phyloP scores from a whole-genome alignment of 139 green algal species.

The Picochlorum sp. region DNA sequence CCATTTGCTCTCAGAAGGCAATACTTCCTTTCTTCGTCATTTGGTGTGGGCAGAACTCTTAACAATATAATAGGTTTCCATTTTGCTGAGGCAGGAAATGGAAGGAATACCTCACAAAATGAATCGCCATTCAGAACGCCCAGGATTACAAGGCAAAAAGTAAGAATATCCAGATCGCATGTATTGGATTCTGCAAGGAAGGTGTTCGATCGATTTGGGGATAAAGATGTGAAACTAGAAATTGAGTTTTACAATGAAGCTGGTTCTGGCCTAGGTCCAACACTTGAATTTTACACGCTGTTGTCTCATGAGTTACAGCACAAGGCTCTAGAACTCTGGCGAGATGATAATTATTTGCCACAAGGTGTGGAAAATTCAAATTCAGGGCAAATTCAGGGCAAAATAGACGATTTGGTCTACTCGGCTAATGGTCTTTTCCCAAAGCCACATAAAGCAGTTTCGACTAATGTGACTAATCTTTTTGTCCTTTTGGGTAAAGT shows the following conservation, averaged over 20 bases:
- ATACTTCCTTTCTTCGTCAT: slow-evolving; percentile 84
- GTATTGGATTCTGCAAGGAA: slow-evolving; percentile 81
- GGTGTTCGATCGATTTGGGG: slow-evolving; percentile 36
- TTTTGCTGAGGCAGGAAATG: too few relatives aligned
- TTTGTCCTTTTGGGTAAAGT: slow-evolving; percentile 81
- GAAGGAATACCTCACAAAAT: slow-evolving; percentile 23
- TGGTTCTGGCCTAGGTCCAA: slow-evolving; percentile 89
- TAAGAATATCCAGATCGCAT: slow-evolving; percentile 64
- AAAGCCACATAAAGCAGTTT: slow-evolving; percentile 35
- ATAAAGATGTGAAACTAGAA: slow-evolving; percentile 12
- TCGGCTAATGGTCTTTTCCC: slow-evolving; percentile 85
- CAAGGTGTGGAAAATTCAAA: too few relatives aligned
- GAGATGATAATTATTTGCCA: slow-evolving; percentile 33
- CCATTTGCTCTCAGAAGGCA: slow-evolving; percentile 73
- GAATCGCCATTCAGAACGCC: slow-evolving; percentile 62
- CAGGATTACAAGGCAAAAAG: slow-evolving; percentile 81
- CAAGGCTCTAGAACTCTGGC: slow-evolving; percentile 71
- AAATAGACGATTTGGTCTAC: slow-evolving; percentile 39
- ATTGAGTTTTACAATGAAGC: slow-evolving; percentile 92
- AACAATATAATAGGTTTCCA: slow-evolving; percentile 69
- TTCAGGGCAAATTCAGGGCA: neutral
- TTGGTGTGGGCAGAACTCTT: slow-evolving; percentile 77
- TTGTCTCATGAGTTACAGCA: slow-evolving; percentile 83
- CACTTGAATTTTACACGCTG: slow-evolving; percentile 97
- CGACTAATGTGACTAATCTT: neutral